Evolutionary conservation across 2,329 filamentous ascomycete species (phyloP), one percentile per base, ranked within the genome.

Genomic region (Claviceps paspali): DNA sequence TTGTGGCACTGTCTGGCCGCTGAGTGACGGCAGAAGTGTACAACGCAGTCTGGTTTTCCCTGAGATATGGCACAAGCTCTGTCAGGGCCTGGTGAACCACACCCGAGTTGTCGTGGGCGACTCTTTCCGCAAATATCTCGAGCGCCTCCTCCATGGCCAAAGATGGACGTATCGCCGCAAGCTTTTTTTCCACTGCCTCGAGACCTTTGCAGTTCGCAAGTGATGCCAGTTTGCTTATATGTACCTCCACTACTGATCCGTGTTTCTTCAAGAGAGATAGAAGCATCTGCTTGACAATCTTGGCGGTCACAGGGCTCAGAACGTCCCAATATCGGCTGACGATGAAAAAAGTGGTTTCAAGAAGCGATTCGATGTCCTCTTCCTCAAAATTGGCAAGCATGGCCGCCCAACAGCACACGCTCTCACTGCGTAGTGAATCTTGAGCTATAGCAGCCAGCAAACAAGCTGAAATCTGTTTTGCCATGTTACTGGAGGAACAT

Each of bases 291-390:
- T 73, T 66, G 3, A 79, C 79, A 38, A 67, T 64, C 3, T 67
- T 50, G 43, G 72, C 74, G 2, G 78, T 78, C 3, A 64, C 54
- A 4, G 68, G 61, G 17, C 77, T 74, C 39, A 96, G 77, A 1
- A 49, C 53, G 4, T 56, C 45, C 91, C 91, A 98, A 50, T 91
- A 79, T 46, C 80, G 77, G 18, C 81, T 77, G 34, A 96, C 76
- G 29, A 94, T 74, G 37, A 87, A 86, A 46, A 96, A 85, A 0
- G 87, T 93, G 40, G 88, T 86, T 52, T 94, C 86, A 7, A 96
- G 64, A 27, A 95, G 68, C 19, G 75, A 68, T 45, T 81, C 78
- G 5, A 94, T 68, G 50, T 95, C 87, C 18, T 86, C 79, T 39
- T 79, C 76, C 8, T 79, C 78, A 33, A 96, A 67, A 36, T 78